phyloP scores from a whole-genome alignment of 495 filamentous ascomycete genomes.

The Ramalina peruviana region DNA sequence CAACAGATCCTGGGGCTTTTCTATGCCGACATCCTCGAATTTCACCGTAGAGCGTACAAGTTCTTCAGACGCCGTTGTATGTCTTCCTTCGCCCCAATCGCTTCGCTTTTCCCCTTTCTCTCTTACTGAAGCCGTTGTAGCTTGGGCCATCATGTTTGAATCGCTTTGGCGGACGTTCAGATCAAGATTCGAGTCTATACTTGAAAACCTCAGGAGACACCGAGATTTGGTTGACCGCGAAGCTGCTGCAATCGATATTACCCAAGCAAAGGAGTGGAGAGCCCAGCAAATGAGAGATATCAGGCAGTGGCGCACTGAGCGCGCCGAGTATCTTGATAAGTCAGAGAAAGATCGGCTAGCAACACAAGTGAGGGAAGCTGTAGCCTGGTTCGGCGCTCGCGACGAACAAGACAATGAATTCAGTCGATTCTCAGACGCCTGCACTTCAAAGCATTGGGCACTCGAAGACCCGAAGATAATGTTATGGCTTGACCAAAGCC shows the following conservation, averaged over 20 bases:
- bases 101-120: background rate
- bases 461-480: background rate
- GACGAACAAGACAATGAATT: constrained; percentile 11
- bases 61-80: constrained; percentile 27
- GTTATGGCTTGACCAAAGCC: constrained; percentile 5
- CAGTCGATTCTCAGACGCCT: background rate
- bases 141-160: constrained; percentile 31
- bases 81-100: constrained; percentile 1
- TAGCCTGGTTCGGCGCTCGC: constrained; percentile 7
- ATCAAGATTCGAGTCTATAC: constrained; percentile 23
- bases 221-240: constrained; percentile 25
- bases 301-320: background rate
- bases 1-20: constrained; percentile 26
- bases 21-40: constrained; percentile 30
- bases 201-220: constrained; percentile 25
- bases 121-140: constrained; percentile 12
- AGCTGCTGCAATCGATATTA: constrained; percentile 17
- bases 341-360: background rate
- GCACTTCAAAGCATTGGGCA: constrained; percentile 3
- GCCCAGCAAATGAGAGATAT: background rate
- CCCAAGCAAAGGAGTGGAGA: constrained; percentile 13
- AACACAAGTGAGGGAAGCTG: constrained; percentile 1
- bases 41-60: constrained; percentile 32
- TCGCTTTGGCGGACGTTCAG: constrained; percentile 30
- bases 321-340: constrained; percentile 1